Evolutionary conservation across 208 protist species (phyloP).

Genomic region (Jaenimonas drosophilae): DNA sequence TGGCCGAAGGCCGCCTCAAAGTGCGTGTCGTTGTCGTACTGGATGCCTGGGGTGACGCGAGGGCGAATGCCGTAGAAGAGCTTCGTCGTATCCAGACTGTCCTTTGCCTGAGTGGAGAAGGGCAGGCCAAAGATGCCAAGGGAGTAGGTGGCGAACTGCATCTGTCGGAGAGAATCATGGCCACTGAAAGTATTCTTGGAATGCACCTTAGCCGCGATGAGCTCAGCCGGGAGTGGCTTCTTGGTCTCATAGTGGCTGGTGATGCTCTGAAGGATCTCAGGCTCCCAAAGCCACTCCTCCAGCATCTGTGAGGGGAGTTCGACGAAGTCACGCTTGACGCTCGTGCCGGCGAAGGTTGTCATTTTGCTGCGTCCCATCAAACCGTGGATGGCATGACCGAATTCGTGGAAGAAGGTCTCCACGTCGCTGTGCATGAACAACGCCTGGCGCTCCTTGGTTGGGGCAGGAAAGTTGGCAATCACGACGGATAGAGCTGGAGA

Average conservation of each 20-base stretch:
- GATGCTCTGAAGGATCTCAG: slow-evolving; percentile 64
- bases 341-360: slow-evolving; percentile 60
- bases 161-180: slow-evolving; percentile 53
- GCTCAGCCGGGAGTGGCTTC: slow-evolving; percentile 35
- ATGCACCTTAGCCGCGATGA: slow-evolving; percentile 72
- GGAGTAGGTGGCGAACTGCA: slow-evolving; percentile 75
- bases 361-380: slow-evolving; percentile 71
- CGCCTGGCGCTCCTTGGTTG: slow-evolving; percentile 51
- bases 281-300: slow-evolving; percentile 88
- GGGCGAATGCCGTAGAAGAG: slow-evolving; percentile 47
- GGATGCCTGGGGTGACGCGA: slow-evolving; percentile 47
- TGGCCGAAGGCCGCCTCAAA: slow-evolving; percentile 78
- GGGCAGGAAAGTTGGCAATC: slow-evolving; percentile 68
- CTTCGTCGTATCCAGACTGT: slow-evolving; percentile 38
- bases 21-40: slow-evolving; percentile 44
- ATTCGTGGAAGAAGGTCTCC: slow-evolving; percentile 87
- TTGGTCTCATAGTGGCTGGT: slow-evolving; percentile 79
- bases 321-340: slow-evolving; percentile 83
- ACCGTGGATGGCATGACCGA: slow-evolving; percentile 82
- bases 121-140: slow-evolving; percentile 56
- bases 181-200: slow-evolving; percentile 73
- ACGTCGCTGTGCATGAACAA: slow-evolving; percentile 79
- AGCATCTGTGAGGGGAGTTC: slow-evolving; percentile 87
- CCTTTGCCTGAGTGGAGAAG: slow-evolving; percentile 36
- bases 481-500: slow-evolving; percentile 70